Conservation (phyloP, 208 protist genomes). For the Trypanosoma platydactyli region DNA sequence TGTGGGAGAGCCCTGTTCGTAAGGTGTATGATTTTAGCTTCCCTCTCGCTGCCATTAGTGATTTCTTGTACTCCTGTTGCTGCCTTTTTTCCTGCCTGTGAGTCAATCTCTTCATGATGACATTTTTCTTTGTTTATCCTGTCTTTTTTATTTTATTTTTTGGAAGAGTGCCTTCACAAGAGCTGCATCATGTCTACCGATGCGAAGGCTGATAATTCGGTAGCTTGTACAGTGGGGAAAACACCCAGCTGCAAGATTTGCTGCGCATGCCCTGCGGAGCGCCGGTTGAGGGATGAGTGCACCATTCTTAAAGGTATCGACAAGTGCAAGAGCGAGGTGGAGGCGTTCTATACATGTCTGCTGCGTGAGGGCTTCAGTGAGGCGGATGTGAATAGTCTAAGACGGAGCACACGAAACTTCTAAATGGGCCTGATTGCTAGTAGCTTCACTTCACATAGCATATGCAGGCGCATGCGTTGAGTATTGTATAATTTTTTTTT, state of each 20-base stretch:
- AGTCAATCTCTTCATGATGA: neutral
- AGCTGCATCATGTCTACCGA: neutral
- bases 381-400: slow-evolving; percentile 56
- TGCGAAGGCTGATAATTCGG: neutral
- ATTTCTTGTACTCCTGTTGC: slow-evolving; percentile 5
- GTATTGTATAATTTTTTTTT: neutral
- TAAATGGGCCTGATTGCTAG: slow-evolving; percentile 4
- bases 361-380: slow-evolving; percentile 70
- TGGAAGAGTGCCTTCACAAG: neutral
- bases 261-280: slow-evolving; percentile 79
- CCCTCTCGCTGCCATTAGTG: too few relatives aligned
- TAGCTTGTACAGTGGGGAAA: slow-evolving; percentile 2
- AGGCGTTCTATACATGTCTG: slow-evolving; percentile 75
- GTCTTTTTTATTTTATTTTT: too few relatives aligned
- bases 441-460: neutral
- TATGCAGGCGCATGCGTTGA: neutral
- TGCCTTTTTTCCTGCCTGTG: slow-evolving; percentile 8
- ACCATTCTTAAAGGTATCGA: slow-evolving; percentile 64
- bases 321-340: slow-evolving; percentile 60
- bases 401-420: slow-evolving; percentile 46
- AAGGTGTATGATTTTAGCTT: too few relatives aligned
- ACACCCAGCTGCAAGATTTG: slow-evolving; percentile 83
- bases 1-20: too few relatives aligned
- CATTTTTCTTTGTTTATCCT: slow-evolving; percentile 23
- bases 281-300: slow-evolving; percentile 76